Base-by-base conservation (phyloP, 2,329 filamentous ascomycete species). In the Colletotrichum navitas region DNA sequence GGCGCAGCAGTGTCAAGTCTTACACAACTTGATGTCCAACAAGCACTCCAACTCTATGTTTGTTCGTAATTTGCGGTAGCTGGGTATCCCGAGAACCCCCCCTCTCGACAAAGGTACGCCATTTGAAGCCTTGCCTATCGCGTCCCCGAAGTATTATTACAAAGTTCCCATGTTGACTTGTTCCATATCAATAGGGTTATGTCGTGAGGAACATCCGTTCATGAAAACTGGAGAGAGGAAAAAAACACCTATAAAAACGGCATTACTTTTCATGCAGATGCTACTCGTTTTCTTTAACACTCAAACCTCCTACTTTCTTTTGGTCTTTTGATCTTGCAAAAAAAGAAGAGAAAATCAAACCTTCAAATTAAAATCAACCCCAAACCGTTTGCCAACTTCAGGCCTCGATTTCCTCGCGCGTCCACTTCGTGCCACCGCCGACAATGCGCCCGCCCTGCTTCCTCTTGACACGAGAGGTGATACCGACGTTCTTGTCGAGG, bases 401-500 rank as follows among this genome's bases (percentile, higher is more conserved):
- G 71, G 89, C 89, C 81, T 94, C 87, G 61, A 94, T 84, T 82
- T 94, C 92, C 62, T 85, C 85, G 79, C 93, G 87, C 74, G 89
- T 92, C 92, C 92, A 94, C 14, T 80, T 79, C 29, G 78, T 77
- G n/a, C 61, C 74, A 21, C 79, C 81, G 12, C 89, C 89, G 11
- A 91, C 90, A 16, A 89, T 78, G 34, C 89, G 82, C 0, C 90
- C 90, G 11, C 95, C 94, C 76, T 95, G 89, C 80, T 93, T 93
- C 76, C 96, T 87, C 90, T 99, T 99, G 47, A 99, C 95, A 68
- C 96, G 89, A 83, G 94, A 97, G 84, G 90, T 95, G 80, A 98
- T 88, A 34, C 95, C 95, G 56, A 98, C 94, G 76, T 93, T 91
- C 77, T 93, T 91, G 80, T 99, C 96, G 83, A 91, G 89, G 75